Evolutionary conservation across 2,329 filamentous ascomycete species (phyloP), one percentile per base, ranked within the genome.

Genomic region (Fusarium verrucosum): DNA sequence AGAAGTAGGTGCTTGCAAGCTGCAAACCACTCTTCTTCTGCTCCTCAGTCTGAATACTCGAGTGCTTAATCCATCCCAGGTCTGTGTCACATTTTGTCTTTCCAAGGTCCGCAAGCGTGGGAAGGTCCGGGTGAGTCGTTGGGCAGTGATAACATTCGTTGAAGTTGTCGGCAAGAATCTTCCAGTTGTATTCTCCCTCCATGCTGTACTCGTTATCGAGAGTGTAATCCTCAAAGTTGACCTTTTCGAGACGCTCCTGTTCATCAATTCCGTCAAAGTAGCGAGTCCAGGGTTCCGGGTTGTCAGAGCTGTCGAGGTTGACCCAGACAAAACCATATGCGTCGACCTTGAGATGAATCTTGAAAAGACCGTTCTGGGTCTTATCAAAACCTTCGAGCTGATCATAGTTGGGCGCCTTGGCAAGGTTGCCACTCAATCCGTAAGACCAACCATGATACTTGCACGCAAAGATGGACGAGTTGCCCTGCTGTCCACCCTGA

Each of bases 381-480:
- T 81, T 85, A 57, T 86, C 81, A 66, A 88, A 88, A 2, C 81
- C 82, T 3, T 79, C 76, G 1, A 87, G 74, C 19, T 82, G 78
- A 62, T 88, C 80, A 20, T 65, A 65, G 3, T 83, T 80, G 0
- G 86, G 86, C 3, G 86, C 86, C 71, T 88, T 88, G 23, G 85
- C 82, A 4, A 88, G 77, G 44, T 83, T 82, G 14, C 86, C 86
- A 25, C 78, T 80, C 4, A 85, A 76, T 40, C 85, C 83, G 60
- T 88, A 88, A 4, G 83, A 85, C 86, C 86, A 89, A 30, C 68
- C 85, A 68, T 88, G 86, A 67, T 88, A 88, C 57, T 83, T 82
- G 77, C 86, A 89, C 0, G 82, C 78, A 33, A 89, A 79, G 16
- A 88, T 81, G 37, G 76, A 79, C 14, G 80, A 79, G 22, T 78